Conservation (phyloP, 2,329 filamentous ascomycete species). For the Leptographium flavum region DNA sequence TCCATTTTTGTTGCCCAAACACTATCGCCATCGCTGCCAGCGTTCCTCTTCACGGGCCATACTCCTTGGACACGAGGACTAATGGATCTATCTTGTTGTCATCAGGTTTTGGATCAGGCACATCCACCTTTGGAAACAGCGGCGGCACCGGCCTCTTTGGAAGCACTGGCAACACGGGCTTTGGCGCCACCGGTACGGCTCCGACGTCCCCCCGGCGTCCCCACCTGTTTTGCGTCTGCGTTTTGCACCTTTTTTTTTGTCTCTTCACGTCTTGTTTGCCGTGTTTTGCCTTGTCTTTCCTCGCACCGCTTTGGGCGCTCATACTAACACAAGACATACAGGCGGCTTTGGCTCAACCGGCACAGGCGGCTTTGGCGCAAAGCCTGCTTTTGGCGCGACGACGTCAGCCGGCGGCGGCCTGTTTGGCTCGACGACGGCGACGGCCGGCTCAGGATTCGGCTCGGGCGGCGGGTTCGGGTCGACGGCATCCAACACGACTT, state of each 20-base stretch:
- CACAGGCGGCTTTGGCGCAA: conserved; percentile 18
- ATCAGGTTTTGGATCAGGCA: conserved; percentile 22
- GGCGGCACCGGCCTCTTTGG: conserved; percentile 33
- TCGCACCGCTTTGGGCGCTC: background rate
- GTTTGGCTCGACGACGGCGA: conserved; percentile 33
- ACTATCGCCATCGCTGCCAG: conserved; percentile 1
- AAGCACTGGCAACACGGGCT: conserved; percentile 10
- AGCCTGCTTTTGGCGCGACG: conserved; percentile 39
- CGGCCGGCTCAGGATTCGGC: conserved; percentile 21
- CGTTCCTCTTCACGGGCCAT: background rate
- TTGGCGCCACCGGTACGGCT: conserved; percentile 13
- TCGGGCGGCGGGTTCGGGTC: conserved; percentile 26
- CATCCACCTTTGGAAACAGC: conserved; percentile 21
- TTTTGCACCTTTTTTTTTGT: background rate
- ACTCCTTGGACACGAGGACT: conserved; percentile 9
- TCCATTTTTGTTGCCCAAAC: conserved; percentile 2
- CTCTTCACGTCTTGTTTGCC: background rate
- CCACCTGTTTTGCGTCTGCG: background rate
- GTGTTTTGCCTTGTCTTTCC: background rate
- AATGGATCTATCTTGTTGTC: conserved; percentile 7
- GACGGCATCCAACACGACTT: conserved; percentile 17
- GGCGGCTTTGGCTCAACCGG: conserved; percentile 16
- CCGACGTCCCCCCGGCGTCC: background rate
- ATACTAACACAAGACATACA: background rate
- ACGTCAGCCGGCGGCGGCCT: conserved; percentile 26